phyloP scores from a whole-genome alignment of 1,284 basidiomycete genomes.

The Leccinum laetum region DNA sequence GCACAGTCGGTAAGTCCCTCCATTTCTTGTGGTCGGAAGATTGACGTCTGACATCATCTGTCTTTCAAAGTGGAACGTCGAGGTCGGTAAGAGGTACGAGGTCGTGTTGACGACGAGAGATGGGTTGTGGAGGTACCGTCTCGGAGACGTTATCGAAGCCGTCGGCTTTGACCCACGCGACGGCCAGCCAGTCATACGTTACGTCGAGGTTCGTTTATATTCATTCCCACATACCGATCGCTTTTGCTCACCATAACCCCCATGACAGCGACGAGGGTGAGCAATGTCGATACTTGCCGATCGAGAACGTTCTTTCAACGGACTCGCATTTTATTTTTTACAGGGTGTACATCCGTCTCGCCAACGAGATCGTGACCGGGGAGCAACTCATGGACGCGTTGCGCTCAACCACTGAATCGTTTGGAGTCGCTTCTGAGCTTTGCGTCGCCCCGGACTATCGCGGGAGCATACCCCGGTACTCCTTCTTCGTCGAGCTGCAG shows the following conservation, averaged over 20 bases:
- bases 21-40: background rate
- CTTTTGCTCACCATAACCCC: background rate
- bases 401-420: slow-evolving; percentile 10
- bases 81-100: slow-evolving; percentile 18
- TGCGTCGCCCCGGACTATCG: slow-evolving; percentile 20
- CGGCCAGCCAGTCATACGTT: slow-evolving; percentile 23
- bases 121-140: slow-evolving; percentile 27
- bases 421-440: slow-evolving; percentile 20
- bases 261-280: slow-evolving; percentile 22
- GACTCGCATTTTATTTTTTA: background rate
- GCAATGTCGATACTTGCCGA: background rate
- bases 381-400: slow-evolving; percentile 19
- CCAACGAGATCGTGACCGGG: slow-evolving; percentile 20
- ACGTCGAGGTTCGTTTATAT: slow-evolving; percentile 20
- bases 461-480: slow-evolving; percentile 17
- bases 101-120: slow-evolving; percentile 24
- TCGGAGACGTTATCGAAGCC: slow-evolving; percentile 23
- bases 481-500: background rate
- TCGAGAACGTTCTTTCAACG: background rate
- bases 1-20: slow-evolving; percentile 16
- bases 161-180: slow-evolving; percentile 24
- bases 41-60: slow-evolving; percentile 5
- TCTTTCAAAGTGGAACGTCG: slow-evolving; percentile 18
- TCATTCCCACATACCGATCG: background rate
- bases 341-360: slow-evolving; percentile 21